Conservation (phyloP, 75 land plant genomes). For the Picea glauca region DNA sequence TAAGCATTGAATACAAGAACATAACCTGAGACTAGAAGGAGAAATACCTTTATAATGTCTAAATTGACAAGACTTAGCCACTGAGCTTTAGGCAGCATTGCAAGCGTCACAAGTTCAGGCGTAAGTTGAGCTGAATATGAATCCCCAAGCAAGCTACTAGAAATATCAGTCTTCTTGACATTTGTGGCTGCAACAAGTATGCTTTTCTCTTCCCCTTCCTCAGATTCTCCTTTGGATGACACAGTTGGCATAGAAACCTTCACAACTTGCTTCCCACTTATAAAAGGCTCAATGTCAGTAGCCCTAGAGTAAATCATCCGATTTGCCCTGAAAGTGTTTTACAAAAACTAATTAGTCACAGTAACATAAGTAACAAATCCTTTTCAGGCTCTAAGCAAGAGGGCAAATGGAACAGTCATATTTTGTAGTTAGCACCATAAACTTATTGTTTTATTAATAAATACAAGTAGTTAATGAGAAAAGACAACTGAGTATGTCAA, state of each 20-base stretch:
- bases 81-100: slow-evolving; percentile 86
- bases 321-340: slow-evolving; percentile 62
- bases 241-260: slow-evolving; percentile 69
- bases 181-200: slow-evolving; percentile 3
- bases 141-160: not conserved
- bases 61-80: slow-evolving; percentile 95
- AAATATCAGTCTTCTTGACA: slow-evolving; percentile 4
- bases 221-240: slow-evolving; percentile 35
- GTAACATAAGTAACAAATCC: not conserved
- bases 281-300: slow-evolving; percentile 33
- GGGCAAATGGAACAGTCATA: not conserved
- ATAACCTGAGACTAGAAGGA: too few species aligned
- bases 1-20: too few species aligned
- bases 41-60: slow-evolving; percentile 84
- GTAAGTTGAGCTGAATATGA: slow-evolving; percentile 24
- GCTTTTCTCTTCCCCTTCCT: slow-evolving; percentile 21
- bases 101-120: slow-evolving; percentile 81
- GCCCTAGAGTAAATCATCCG: slow-evolving; percentile 77
- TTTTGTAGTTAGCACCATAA: too few species aligned
- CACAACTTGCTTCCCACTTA: slow-evolving; percentile 66
- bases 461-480: too few species aligned
- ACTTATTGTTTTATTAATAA: too few species aligned
- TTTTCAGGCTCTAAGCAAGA: not conserved
- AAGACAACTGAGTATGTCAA: too few species aligned
- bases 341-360: slow-evolving; percentile 5